Evolutionary conservation across 2,329 filamentous ascomycete species (phyloP).

Genomic region (Drechslerella stenobrocha): DNA sequence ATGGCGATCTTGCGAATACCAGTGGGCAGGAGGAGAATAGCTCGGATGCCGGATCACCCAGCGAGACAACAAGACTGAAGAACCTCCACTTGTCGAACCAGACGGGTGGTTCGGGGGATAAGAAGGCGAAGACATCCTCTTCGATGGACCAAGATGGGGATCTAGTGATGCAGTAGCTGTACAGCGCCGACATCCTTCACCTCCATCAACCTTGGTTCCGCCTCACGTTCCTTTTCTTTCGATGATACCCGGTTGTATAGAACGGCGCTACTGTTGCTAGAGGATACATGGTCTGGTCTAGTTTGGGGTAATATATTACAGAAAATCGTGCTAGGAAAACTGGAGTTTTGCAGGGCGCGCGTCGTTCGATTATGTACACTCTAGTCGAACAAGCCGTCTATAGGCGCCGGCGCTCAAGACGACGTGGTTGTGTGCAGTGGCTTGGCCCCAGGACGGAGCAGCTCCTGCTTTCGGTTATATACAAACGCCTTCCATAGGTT

Average conservation of each 20-base stretch:
- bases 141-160: conserved; percentile 36
- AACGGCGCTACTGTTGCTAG: conserved; percentile 13
- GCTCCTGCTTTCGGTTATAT: conserved; percentile 32
- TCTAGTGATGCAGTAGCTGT: conserved; percentile 33
- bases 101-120: no score
- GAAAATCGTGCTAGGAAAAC: no score
- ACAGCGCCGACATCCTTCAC: no score
- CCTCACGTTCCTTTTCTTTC: conserved; percentile 3
- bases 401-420: background rate
- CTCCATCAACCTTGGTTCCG: no score
- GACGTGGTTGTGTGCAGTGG: background rate
- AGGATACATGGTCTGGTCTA: conserved; percentile 8
- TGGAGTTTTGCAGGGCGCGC: no score
- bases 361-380: background rate
- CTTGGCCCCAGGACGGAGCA: conserved; percentile 1
- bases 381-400: background rate
- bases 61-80: conserved; percentile 32
- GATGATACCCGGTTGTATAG: conserved; percentile 36
- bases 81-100: conserved; percentile 39
- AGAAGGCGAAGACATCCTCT: conserved; percentile 20
- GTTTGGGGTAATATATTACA: background rate
- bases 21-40: conserved; percentile 8
- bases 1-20: conserved; percentile 13
- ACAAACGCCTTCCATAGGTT: conserved; percentile 25
- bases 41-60: conserved; percentile 31